Evolutionary conservation across 2,329 filamentous ascomycete genomes (phyloP), one percentile per base, ranked within the genome.

Genomic region (Fusarium verticillioides): DNA sequence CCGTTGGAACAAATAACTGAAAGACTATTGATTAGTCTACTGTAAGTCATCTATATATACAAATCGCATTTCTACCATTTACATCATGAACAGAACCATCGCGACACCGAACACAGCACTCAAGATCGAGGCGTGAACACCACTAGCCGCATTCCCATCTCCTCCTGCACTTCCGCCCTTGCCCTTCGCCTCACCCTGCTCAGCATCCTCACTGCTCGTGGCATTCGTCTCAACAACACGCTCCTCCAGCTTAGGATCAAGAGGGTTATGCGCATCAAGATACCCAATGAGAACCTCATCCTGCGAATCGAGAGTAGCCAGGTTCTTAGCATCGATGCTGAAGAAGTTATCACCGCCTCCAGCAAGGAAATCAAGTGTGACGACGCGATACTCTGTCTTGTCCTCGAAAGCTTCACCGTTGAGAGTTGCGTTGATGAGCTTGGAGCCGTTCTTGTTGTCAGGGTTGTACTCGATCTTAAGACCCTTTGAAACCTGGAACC

Each of bases 281-380:
- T 91, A 90, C 40, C 80, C 77, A 9, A 83, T 83, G 6, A 90
- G 82, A 0, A 90, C 86, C 75, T 89, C 84, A 47, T 89, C 88
- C 78, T 88, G 84, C 2, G 84, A 85, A 32, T 89, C 87, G 6
- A 90, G 82, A 10, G 82, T 83, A 36, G 84, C 79, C 49, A 86
- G 86, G 59, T 81, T 80, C 32, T 69, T 77, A 12, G 75, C 78
- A 4, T 64, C 59, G 2, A 73, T 46, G n/a, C 79, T 73, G 28
- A 90, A 85, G 77, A 92, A 88, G 76, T 91, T 91, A 74, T 92
- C 91, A 19, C 90, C 91, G 5, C 89, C 89, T 6, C 85, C 85
- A 2, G 89, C 89, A 1, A 92, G 72, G 73, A 92, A 92, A 74
- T 92, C 90, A 2, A 91, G 82, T 0, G 90, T 92, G 21, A 90